phyloP scores from a whole-genome alignment of 2,329 filamentous ascomycete genomes.

The Botrytis hyacinthi region DNA sequence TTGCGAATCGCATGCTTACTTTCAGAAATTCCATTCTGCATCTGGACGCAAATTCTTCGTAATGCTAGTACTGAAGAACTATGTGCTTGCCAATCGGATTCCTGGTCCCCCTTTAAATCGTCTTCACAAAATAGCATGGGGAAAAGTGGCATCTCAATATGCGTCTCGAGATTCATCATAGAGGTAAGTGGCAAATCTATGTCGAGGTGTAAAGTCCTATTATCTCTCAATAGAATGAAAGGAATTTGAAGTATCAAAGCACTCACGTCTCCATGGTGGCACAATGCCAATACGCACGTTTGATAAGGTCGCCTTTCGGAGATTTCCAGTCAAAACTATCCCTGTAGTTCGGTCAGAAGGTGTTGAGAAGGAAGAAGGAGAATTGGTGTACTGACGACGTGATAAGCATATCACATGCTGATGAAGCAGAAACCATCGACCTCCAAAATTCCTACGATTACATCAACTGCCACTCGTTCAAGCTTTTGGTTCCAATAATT shows the following conservation, averaged over 20 bases:
- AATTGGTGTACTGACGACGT: conserved; percentile 44
- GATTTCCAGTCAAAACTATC: conserved; percentile 48
- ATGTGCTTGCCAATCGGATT: conserved; percentile 55
- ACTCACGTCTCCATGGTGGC: conserved; percentile 53
- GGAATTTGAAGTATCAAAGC: conserved; percentile 21
- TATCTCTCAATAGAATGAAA: neutral
- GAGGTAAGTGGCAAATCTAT: conserved; percentile 57
- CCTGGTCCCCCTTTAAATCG: conserved; percentile 49
- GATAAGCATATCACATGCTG: conserved; percentile 56
- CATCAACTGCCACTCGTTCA: conserved; percentile 23
- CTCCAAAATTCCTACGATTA: conserved; percentile 57
- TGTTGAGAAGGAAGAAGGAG: neutral
- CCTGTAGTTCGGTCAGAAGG: conserved; percentile 31
- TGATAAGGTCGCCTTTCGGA: conserved; percentile 50
- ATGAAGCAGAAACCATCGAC: conserved; percentile 53
- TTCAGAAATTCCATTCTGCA: conserved; percentile 52
- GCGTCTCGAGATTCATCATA: conserved; percentile 51
- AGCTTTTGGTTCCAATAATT: conserved; percentile 18
- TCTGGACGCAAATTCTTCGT: conserved; percentile 50
- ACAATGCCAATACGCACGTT: conserved; percentile 57
- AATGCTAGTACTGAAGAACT: conserved; percentile 60
- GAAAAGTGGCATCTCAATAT: conserved; percentile 56
- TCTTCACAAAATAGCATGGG: conserved; percentile 47
- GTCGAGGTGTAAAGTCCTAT: conserved; percentile 50
- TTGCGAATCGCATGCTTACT: conserved; percentile 42